These are phyloP conservation scores for Phytophthora brassicae DNA, from an alignment of 352 stramenopile genomes.

Conservation along the genomic window DNA sequence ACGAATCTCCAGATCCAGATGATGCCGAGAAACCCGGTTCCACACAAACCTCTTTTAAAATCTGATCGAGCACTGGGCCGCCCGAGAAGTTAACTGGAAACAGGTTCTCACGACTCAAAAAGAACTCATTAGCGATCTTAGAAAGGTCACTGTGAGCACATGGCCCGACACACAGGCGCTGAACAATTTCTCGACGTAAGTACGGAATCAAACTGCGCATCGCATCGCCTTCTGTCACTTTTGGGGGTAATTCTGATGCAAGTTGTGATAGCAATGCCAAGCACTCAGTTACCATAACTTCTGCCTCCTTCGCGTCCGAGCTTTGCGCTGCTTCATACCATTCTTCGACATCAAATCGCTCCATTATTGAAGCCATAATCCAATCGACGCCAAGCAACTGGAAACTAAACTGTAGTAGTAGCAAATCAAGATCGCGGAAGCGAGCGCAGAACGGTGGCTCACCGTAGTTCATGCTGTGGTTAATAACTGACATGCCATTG, in stretches of 20 bases:
- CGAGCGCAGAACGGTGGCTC: conserved; percentile 85
- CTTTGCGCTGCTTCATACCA: conserved; percentile 56
- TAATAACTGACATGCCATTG: conserved; percentile 84
- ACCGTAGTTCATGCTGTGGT: conserved; percentile 90
- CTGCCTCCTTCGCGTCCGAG: conserved; percentile 47
- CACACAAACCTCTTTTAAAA: conserved; percentile 76
- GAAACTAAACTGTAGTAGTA: conserved; percentile 81
- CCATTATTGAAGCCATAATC: conserved; percentile 74
- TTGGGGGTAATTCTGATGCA: conserved; percentile 74
- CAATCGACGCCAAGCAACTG: conserved; percentile 73
- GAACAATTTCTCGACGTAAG: conserved; percentile 74
- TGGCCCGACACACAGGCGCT: conserved; percentile 77
- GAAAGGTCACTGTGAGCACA: conserved; percentile 84
- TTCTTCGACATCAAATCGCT: conserved; percentile 64
- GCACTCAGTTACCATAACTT: conserved; percentile 84
- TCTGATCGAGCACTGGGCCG: conserved; percentile 66
- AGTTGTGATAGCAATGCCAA: conserved; percentile 76
- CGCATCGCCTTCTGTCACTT: conserved; percentile 44
- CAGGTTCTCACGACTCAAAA: conserved; percentile 74
- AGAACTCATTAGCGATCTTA: conserved; percentile 86
- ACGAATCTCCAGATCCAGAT: conserved; percentile 30
- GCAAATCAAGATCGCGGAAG: conserved; percentile 82
- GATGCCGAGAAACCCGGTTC: conserved; percentile 29
- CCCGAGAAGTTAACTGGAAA: conserved; percentile 71
- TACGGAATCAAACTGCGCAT: conserved; percentile 71